A percentile compares a stretch with the other conserved stretches of the same genome.
phyloP scores from a whole-genome alignment of 140 eudicot species.

The Oenanthe javanica region DNA sequence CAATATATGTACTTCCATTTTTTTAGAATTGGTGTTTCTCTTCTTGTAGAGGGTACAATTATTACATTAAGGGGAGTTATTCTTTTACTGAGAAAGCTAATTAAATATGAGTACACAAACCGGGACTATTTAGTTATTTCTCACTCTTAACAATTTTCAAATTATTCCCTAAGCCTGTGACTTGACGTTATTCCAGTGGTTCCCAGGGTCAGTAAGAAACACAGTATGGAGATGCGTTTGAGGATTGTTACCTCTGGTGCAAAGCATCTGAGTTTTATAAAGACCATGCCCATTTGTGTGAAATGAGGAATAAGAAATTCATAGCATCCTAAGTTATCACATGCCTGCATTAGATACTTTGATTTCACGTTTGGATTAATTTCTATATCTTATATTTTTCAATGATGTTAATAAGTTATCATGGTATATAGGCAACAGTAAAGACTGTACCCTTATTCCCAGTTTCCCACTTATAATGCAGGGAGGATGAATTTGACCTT shows the following conservation, averaged over 20 bases:
- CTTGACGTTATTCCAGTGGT: not conserved
- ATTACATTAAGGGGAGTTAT: not conserved
- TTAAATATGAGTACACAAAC: not conserved
- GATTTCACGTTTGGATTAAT: not conserved
- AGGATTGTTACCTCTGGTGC: not conserved
- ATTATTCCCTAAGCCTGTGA: not conserved
- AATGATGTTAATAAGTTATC: not conserved
- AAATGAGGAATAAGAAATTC: not conserved
- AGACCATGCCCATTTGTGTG: not conserved
- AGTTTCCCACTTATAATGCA: slow-evolving; percentile 21
- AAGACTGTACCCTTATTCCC: slow-evolving; percentile 2
- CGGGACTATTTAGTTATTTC: not conserved
- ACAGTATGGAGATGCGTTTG: not conserved
- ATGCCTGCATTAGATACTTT: not conserved
- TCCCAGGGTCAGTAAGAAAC: not conserved
- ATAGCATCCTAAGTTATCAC: not conserved
- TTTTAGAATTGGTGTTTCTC: not conserved
- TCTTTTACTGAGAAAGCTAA: not conserved
- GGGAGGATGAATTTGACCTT: slow-evolving; percentile 89
- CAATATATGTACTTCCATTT: not conserved
- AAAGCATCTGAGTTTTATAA: not conserved
- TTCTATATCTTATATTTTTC: not conserved
- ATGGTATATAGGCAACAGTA: not conserved
- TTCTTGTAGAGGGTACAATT: not conserved
- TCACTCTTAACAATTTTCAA: not conserved